Evolutionary conservation across 202 grass and related monocot genomes (phyloP).

Genomic region (Eragrostis tef): DNA sequence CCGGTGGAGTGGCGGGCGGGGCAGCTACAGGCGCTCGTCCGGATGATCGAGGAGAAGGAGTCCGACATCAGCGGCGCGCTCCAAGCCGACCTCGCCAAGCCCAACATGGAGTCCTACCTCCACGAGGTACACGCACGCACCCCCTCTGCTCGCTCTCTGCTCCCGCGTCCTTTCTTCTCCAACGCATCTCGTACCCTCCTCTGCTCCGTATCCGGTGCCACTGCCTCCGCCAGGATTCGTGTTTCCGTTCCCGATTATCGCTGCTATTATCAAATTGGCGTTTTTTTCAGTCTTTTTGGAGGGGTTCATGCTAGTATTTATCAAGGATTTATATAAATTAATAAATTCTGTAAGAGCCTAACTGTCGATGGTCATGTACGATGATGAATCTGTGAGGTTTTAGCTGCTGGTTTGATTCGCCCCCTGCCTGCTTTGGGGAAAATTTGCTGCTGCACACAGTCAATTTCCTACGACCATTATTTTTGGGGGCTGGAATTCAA

Average conservation of each 20-base stretch:
- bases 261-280: too few species aligned
- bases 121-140: slow-evolving; percentile 58
- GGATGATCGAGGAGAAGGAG: slow-evolving; percentile 78
- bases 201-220: not conserved
- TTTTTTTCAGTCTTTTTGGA: too few species aligned
- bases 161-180: too few species aligned
- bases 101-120: slow-evolving; percentile 69
- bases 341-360: too few species aligned
- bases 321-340: too few species aligned
- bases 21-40: slow-evolving; percentile 60
- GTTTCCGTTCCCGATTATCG: too few species aligned
- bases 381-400: not conserved
- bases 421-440: not conserved
- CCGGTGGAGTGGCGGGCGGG: slow-evolving; percentile 66
- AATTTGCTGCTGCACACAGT: not conserved
- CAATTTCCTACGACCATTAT: not conserved
- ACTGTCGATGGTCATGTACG: too few species aligned
- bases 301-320: too few species aligned
- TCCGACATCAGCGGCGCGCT: slow-evolving; percentile 67
- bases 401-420: not conserved
- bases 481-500: not conserved
- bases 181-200: too few species aligned
- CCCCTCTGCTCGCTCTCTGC: not conserved
- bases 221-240: too few species aligned
- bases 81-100: slow-evolving; percentile 78